phyloP scores from a whole-genome alignment of 1,284 basidiomycete species.

The Cutaneotrichosporon sp. region DNA sequence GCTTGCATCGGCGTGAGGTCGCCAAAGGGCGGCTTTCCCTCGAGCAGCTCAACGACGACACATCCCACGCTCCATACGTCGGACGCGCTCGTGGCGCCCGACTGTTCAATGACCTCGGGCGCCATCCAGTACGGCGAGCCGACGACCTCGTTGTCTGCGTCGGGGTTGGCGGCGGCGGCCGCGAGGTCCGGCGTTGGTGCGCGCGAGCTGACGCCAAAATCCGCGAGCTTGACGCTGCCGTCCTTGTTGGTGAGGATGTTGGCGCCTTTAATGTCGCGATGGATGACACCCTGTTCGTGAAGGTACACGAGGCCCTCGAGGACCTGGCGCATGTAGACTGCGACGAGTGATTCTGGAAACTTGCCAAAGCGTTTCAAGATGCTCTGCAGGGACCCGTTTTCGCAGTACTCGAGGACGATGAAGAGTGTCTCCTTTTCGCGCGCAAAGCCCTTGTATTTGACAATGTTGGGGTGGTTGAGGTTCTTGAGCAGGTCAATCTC shows the following conservation, averaged over 20 bases:
- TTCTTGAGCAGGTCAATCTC: constrained; percentile 98
- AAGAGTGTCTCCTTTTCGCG: constrained; percentile 90
- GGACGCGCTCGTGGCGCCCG: constrained; percentile 90
- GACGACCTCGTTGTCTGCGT: constrained; percentile 74
- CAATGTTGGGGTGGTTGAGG: constrained; percentile 86
- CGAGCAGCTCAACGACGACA: constrained; percentile 90
- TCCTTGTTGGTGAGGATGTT: constrained; percentile 98
- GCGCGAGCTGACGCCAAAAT: constrained; percentile 77
- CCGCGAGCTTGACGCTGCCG: constrained; percentile 90
- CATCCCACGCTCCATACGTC: constrained; percentile 98
- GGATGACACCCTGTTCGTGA: constrained; percentile 90
- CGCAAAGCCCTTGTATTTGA: constrained; percentile 95
- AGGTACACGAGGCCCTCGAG: constrained; percentile 89
- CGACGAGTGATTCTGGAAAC: constrained; percentile 93
- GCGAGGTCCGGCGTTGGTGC: constrained; percentile 44
- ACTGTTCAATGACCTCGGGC: constrained; percentile 95
- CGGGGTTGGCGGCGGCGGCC: constrained; percentile 9
- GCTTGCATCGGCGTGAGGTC: constrained; percentile 97
- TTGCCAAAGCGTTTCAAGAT: constrained; percentile 97
- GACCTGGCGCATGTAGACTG: constrained; percentile 87
- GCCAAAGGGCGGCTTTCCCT: constrained; percentile 93
- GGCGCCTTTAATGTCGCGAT: constrained; percentile 97
- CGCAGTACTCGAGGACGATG: constrained; percentile 95
- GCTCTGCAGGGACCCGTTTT: constrained; percentile 92
- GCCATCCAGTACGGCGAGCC: constrained; percentile 99